These are phyloP conservation scores for Globisporangium recalcitrans DNA, from an alignment of 352 stramenopile species.

Conservation along the genomic window DNA sequence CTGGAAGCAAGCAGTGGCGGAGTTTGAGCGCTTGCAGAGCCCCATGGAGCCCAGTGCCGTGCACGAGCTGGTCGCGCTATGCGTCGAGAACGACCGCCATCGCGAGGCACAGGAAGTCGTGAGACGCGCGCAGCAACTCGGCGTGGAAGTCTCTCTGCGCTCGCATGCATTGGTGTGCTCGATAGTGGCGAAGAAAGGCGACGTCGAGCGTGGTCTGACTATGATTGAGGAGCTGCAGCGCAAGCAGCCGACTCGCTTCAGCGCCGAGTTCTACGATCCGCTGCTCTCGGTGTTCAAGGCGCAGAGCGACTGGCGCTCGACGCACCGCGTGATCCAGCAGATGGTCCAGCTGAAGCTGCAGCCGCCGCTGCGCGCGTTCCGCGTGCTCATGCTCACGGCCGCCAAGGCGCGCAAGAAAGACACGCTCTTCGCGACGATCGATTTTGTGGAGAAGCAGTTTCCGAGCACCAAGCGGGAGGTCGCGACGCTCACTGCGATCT, in stretches of 20 bases:
- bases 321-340: conserved; percentile 48
- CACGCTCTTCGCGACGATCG: conserved; percentile 38
- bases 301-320: conserved; percentile 56
- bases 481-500: conserved; percentile 50
- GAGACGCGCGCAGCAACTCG: conserved; percentile 30
- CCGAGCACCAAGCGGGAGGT: conserved; percentile 29
- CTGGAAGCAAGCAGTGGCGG: conserved; percentile 41
- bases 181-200: conserved; percentile 41
- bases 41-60: conserved; percentile 20
- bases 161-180: conserved; percentile 46
- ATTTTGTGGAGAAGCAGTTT: conserved; percentile 45
- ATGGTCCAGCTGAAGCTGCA: conserved; percentile 52
- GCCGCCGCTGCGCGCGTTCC: conserved; percentile 48
- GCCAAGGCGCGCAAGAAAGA: conserved; percentile 41
- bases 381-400: conserved; percentile 52
- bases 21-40: conserved; percentile 36
- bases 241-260: conserved; percentile 21
- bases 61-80: conserved; percentile 30
- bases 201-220: conserved; percentile 38
- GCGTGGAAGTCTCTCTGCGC: conserved; percentile 24
- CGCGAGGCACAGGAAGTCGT: conserved; percentile 53
- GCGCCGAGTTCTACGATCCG: conserved; percentile 34
- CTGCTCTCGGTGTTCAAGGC: conserved; percentile 51
- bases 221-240: conserved; percentile 27
- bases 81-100: conserved; percentile 34